Percentiles rank a stretch among this genome's conserved stretches.
phyloP scores from a whole-genome alignment of 495 filamentous ascomycete species.

The Cryomyces antarcticus region DNA sequence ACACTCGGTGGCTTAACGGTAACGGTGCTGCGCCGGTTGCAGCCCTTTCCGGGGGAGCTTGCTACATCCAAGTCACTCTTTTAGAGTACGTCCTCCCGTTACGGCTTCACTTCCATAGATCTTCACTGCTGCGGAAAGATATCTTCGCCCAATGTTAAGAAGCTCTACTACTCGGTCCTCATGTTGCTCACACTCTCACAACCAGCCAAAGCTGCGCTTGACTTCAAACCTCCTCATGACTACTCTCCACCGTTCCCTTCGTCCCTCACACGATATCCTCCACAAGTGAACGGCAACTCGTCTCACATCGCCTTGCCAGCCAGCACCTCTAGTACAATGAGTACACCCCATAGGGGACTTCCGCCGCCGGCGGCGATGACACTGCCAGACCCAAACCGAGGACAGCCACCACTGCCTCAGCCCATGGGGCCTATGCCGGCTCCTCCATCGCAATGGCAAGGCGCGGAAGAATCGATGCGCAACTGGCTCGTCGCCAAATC shows the following conservation, averaged over 20 bases:
- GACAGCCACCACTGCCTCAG: constrained; percentile 2
- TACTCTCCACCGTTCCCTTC: constrained; percentile 38
- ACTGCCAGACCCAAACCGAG: constrained; percentile 21
- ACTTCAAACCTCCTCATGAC: constrained; percentile 50
- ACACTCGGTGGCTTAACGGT: no score
- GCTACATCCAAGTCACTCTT: no score
- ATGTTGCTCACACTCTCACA: constrained; percentile 53
- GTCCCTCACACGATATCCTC: constrained; percentile 37
- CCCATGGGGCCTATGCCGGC: constrained; percentile 33
- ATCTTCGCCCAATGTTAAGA: not conserved
- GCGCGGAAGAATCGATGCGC: constrained; percentile 60
- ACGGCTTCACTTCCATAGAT: no score
- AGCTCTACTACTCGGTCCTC: not conserved
- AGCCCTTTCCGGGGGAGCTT: no score
- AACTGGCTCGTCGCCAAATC: constrained; percentile 64
- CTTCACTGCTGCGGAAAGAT: not conserved
- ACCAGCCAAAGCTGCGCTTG: constrained; percentile 35
- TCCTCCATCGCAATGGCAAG: constrained; percentile 51
- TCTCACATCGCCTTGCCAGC: constrained; percentile 19
- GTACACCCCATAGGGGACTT: constrained; percentile 53
- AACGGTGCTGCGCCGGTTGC: no score
- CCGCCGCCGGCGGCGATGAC: constrained; percentile 57
- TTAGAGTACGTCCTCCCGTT: no score
- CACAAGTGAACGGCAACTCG: constrained; percentile 30
- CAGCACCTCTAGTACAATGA: constrained; percentile 30